phyloP scores from a whole-genome alignment of 108 stramenopile species.

The Skeletonema grethae region DNA sequence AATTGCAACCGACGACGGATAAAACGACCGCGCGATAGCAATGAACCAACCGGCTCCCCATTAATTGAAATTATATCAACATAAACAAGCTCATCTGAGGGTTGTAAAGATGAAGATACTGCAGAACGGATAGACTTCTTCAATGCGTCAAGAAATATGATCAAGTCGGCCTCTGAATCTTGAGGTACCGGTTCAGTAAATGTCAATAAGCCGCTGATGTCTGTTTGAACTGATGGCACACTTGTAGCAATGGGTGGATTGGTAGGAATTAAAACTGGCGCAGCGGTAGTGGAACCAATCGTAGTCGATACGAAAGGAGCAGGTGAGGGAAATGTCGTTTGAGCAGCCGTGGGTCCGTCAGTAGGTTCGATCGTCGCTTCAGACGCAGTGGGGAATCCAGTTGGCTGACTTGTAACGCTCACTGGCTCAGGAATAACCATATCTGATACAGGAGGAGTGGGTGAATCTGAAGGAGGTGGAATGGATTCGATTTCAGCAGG shows the following conservation, averaged over 20 bases:
- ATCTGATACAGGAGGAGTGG: not conserved
- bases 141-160: not conserved
- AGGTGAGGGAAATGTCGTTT: not conserved
- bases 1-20: constrained; percentile 7
- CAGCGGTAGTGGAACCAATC: not conserved
- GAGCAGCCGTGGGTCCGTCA: not conserved
- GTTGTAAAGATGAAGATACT: not conserved
- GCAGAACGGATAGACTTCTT: not conserved
- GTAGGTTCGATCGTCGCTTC: not conserved
- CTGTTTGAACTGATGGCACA: constrained; percentile 3
- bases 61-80: not conserved
- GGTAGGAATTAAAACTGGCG: not conserved
- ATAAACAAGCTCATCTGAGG: not conserved
- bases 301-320: not conserved
- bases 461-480: not conserved
- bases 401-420: not conserved
- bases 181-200: constrained; percentile 3
- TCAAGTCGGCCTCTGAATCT: not conserved
- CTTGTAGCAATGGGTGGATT: not conserved
- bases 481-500: not conserved
- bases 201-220: not conserved
- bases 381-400: not conserved
- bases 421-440: not conserved
- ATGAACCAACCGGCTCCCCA: not conserved
- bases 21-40: not conserved